Base-by-base conservation (phyloP, 2,329 filamentous ascomycete genomes). In the Daldinia sp. region DNA sequence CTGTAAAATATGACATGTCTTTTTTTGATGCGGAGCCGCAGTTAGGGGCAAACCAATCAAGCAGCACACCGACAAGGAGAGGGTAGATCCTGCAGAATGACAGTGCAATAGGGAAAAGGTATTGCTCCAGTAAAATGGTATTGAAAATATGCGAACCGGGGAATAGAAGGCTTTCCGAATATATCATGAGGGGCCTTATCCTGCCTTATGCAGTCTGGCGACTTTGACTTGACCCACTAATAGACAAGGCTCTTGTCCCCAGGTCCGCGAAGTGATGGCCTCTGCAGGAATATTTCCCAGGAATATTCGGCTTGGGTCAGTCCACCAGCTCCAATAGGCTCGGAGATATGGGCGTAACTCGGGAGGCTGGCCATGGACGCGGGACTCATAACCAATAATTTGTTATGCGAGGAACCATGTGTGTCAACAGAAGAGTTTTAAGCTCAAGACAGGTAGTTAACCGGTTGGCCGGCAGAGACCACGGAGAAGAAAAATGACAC, bases 11-110 rank as follows among this genome's bases (percentile, higher is more conserved):
- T 62, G 64, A 67, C 51, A 30, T 53, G 53, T 64, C 64, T 13
- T 29, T 64, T 67, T 48, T 67, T 64, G 54, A 17, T 67, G 64
- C 64, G 64, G 64, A 67, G 64, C 64, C 64, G 55, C 64, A 67
- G 61, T 47, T 27, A 25, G 35, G 11, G 51, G 8, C 8, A 29
- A 51, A 17, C 64, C 61, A 67, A 67, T 67, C 13, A 67, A 13
- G 39, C 35, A 6, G 21, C 43, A 23, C 50, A 29, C 62, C 59
- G 53, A 19, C 45, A 48, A 21, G 41, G 23, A 60, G 45, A 59
- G 17, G 53, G 65, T 39, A 68, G 65, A 68, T 68, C 65, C 63
- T 59, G 34, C 59, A 59, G 65, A 43, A 61, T 57, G 65, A 58
- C 57, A 54, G 63, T 53, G 52, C 57, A 61, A 58, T 49, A 45